Percentiles rank a stretch among this genome's conserved stretches.
These are phyloP conservation scores for Nemania serpens DNA, from an alignment of 2,329 filamentous ascomycete species.

Conservation along the genomic window DNA sequence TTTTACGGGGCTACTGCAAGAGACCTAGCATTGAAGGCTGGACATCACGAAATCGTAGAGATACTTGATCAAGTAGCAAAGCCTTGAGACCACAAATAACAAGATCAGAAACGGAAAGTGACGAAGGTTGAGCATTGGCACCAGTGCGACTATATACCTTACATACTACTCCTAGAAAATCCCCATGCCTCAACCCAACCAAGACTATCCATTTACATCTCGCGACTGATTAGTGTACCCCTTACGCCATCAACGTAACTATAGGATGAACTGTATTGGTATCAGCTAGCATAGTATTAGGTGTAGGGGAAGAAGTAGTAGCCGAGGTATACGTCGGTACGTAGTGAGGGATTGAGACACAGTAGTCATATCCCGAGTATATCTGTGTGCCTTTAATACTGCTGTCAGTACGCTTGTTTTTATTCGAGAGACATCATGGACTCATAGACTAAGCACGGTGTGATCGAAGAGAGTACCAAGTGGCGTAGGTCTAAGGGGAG, in stretches of 20 bases:
- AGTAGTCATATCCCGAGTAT: slow-evolving; percentile 14
- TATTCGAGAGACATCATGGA: too few relatives aligned
- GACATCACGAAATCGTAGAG: slow-evolving; percentile 12
- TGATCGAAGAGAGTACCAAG: not conserved
- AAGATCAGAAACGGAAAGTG: too few relatives aligned
- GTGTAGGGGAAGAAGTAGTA: not conserved
- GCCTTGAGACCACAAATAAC: not conserved
- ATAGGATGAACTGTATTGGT: too few relatives aligned
- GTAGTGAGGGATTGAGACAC: slow-evolving; percentile 16
- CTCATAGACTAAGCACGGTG: slow-evolving; percentile 6
- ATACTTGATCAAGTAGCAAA: slow-evolving; percentile 11
- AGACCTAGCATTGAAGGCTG: not conserved
- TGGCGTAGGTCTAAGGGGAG: not conserved
- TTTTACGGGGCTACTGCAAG: slow-evolving; percentile 1
- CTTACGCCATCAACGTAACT: too few relatives aligned
- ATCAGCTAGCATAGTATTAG: too few relatives aligned
- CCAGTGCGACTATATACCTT: too few relatives aligned
- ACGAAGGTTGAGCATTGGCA: not conserved
- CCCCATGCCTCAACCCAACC: too few relatives aligned
- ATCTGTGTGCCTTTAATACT: slow-evolving; percentile 3
- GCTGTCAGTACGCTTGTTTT: too few relatives aligned
- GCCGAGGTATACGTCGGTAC: slow-evolving; percentile 3
- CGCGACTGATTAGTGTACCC: too few relatives aligned
- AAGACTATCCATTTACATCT: too few relatives aligned
- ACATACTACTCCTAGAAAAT: too few relatives aligned